These are phyloP conservation scores for Pinus tabuliformis DNA, from an alignment of 75 land plant genomes.

Conservation along the genomic window DNA sequence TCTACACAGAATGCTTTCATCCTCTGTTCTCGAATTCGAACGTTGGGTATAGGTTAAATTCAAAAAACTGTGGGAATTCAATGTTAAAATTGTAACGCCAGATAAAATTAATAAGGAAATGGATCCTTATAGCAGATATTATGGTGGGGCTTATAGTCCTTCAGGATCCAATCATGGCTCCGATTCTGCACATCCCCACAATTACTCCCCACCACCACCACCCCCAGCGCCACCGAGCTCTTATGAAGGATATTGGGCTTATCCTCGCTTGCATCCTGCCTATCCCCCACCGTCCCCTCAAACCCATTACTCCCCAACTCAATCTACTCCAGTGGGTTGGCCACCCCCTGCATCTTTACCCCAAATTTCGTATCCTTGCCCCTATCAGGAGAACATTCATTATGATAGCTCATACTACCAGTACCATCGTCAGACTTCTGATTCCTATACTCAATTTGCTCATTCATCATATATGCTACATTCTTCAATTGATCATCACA, in stretches of 20 bases:
- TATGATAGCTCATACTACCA: neutral
- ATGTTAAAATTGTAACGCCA: neutral
- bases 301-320: neutral
- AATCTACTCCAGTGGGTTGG: neutral
- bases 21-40: too few relatives aligned
- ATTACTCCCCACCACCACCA: neutral
- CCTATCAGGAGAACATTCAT: neutral
- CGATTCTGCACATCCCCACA: neutral
- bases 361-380: neutral
- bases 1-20: too few relatives aligned
- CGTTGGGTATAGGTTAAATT: too few relatives aligned
- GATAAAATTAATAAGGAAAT: neutral
- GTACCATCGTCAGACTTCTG: neutral
- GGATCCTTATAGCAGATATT: constrained; percentile 1
- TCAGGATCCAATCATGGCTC: constrained; percentile 5
- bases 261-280: neutral
- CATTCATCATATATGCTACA: neutral
- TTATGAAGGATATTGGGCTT: neutral
- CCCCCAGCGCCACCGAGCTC: constrained; percentile 3
- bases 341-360: constrained; percentile 1
- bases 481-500: neutral
- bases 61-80: too few relatives aligned
- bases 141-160: neutral
- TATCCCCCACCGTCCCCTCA: neutral
- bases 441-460: neutral